phyloP scores from a whole-genome alignment of 106 monocot species.

The Dendrobium chrysotoxum region DNA sequence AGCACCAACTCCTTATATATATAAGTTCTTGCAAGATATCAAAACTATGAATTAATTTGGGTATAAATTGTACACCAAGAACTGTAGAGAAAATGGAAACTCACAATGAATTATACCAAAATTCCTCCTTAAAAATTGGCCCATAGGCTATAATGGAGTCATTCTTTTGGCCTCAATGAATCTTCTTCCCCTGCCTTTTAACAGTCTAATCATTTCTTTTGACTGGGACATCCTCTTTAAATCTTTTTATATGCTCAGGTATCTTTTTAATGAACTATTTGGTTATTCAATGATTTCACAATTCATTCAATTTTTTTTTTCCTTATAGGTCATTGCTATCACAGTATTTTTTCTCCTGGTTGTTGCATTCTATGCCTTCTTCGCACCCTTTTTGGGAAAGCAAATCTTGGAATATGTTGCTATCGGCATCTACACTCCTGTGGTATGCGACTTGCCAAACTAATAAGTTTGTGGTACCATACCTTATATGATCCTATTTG shows the following conservation, averaged over 20 bases:
- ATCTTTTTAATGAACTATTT: slow-evolving; percentile 1
- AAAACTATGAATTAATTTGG: too few species aligned
- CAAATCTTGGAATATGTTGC: slow-evolving; percentile 57
- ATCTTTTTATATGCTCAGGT: not conserved
- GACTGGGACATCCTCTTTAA: not conserved
- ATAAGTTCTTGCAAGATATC: too few species aligned
- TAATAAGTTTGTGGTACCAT: not conserved
- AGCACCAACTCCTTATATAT: too few species aligned
- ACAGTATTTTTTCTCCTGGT: slow-evolving; percentile 88
- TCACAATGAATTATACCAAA: too few species aligned
- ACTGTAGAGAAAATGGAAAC: too few species aligned
- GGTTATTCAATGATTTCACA: not conserved
- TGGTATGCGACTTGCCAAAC: slow-evolving; percentile 49
- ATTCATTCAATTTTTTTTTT: not conserved
- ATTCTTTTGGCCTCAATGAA: not conserved
- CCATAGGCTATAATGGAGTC: not conserved
- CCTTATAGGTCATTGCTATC: slow-evolving; percentile 83
- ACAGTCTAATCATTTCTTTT: not conserved
- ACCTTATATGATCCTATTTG: not conserved
- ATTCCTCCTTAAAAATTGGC: too few species aligned
- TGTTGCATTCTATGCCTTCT: slow-evolving; percentile 95
- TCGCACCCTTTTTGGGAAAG: slow-evolving; percentile 92
- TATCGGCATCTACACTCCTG: slow-evolving; percentile 69
- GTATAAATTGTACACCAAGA: too few species aligned
- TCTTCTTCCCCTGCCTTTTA: not conserved